phyloP scores from a whole-genome alignment of 2,329 filamentous ascomycete species.

The Podosphaera fusca region DNA sequence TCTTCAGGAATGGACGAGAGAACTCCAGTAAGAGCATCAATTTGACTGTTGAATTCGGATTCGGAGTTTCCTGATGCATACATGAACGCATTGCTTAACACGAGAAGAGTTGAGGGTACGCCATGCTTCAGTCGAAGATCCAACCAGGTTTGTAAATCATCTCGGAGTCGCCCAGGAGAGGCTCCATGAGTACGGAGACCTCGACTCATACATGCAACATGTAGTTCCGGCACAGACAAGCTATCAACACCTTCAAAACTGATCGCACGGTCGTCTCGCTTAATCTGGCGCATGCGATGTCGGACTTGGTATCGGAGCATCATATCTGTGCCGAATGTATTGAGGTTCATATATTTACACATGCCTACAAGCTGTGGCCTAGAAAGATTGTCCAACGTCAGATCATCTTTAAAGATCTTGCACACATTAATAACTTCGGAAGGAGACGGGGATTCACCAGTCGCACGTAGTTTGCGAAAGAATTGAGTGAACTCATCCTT shows the following conservation, averaged over 20 bases:
- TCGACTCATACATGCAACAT: conserved; percentile 75
- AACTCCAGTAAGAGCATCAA: conserved; percentile 80
- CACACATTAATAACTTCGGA: conserved; percentile 96
- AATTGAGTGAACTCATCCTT: conserved; percentile 90
- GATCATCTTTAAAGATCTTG: conserved; percentile 94
- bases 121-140: conserved; percentile 81
- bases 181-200: conserved; percentile 85
- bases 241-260: conserved; percentile 82
- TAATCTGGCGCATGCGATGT: conserved; percentile 97
- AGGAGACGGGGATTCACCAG: conserved; percentile 68
- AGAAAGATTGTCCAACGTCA: conserved; percentile 91
- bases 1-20: conserved; percentile 91
- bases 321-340: conserved; percentile 89
- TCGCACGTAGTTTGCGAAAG: conserved; percentile 86
- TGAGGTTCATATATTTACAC: conserved; percentile 95
- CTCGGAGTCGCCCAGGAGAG: conserved; percentile 65
- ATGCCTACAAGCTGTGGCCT: conserved; percentile 90
- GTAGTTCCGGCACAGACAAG: conserved; percentile 78
- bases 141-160: conserved; percentile 83
- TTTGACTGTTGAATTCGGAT: conserved; percentile 62
- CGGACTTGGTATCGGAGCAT: conserved; percentile 95
- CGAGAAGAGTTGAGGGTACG: conserved; percentile 86
- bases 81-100: conserved; percentile 93
- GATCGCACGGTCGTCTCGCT: conserved; percentile 89
- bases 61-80: conserved; percentile 63